phyloP scores from a whole-genome alignment of 345 rosid genomes.

The Syzygium grande region DNA sequence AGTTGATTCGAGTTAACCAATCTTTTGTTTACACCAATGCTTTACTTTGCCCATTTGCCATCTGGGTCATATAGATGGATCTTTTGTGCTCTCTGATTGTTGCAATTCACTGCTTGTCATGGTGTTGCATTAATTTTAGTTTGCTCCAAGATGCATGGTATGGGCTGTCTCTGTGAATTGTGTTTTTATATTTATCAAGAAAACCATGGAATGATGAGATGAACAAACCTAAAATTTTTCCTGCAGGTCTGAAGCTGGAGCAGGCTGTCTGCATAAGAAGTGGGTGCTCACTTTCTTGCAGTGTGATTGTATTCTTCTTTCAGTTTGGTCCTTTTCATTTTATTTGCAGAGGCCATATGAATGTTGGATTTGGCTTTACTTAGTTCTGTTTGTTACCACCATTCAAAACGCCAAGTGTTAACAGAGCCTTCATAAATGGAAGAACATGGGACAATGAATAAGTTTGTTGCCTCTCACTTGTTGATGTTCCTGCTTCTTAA shows the following conservation, averaged over 20 bases:
- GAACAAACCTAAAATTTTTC: not conserved
- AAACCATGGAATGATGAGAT: not conserved
- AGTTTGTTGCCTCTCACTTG: slow-evolving; percentile 7
- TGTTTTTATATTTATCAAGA: not conserved
- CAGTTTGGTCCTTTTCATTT: not conserved
- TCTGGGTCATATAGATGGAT: not conserved
- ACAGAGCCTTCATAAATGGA: not conserved
- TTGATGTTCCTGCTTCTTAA: not conserved
- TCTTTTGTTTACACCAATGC: not conserved
- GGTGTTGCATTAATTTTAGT: not conserved
- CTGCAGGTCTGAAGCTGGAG: not conserved
- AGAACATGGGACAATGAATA: slow-evolving; percentile 19
- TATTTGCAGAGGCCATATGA: slow-evolving; percentile 1
- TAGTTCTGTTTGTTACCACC: not conserved
- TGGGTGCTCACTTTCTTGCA: not conserved
- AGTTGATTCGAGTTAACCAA: not conserved
- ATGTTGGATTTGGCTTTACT: slow-evolving; percentile 5
- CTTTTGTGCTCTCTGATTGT: not conserved
- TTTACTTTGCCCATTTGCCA: not conserved
- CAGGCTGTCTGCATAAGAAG: not conserved
- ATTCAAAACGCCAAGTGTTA: not conserved
- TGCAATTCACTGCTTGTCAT: not conserved
- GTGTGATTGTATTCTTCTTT: slow-evolving; percentile 1
- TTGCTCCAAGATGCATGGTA: not conserved
- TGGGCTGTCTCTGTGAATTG: not conserved